Conservation (phyloP, 1,284 basidiomycete genomes). For the Gymnopus androsaceus region DNA sequence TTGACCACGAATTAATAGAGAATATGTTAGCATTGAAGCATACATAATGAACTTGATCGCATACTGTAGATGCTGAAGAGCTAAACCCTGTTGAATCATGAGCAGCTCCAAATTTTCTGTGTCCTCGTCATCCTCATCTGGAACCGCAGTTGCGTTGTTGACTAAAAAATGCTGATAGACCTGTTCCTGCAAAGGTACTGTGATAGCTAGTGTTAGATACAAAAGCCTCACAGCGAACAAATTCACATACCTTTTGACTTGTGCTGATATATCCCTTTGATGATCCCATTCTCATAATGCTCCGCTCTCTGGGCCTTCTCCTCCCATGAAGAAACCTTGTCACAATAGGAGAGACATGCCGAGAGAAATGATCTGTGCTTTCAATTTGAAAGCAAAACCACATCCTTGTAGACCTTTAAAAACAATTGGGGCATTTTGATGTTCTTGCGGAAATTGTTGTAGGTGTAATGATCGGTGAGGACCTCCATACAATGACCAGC, state of each 20-base stretch:
- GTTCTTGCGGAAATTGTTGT: slow-evolving; percentile 29
- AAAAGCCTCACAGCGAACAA: background rate
- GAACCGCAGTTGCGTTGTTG: background rate
- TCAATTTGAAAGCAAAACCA: background rate
- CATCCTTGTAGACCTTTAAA: background rate
- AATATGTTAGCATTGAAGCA: background rate
- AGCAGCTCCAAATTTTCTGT: too few species aligned
- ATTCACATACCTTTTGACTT: background rate
- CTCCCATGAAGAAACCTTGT: background rate
- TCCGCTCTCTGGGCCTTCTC: background rate
- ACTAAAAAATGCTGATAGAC: background rate
- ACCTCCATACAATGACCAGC: slow-evolving; percentile 27
- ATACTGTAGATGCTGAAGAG: background rate
- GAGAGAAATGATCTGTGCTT: background rate
- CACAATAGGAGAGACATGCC: background rate
- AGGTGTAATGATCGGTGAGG: slow-evolving; percentile 20
- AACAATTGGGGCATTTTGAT: background rate
- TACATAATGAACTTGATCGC: background rate
- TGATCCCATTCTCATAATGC: background rate
- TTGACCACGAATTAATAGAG: background rate
- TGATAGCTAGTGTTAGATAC: background rate
- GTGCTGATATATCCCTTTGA: background rate
- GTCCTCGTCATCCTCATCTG: background rate
- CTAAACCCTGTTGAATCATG: background rate
- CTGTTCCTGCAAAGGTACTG: background rate